Conservation (phyloP, 768 basidiomycete species). For the Tephrocybe rancida region DNA sequence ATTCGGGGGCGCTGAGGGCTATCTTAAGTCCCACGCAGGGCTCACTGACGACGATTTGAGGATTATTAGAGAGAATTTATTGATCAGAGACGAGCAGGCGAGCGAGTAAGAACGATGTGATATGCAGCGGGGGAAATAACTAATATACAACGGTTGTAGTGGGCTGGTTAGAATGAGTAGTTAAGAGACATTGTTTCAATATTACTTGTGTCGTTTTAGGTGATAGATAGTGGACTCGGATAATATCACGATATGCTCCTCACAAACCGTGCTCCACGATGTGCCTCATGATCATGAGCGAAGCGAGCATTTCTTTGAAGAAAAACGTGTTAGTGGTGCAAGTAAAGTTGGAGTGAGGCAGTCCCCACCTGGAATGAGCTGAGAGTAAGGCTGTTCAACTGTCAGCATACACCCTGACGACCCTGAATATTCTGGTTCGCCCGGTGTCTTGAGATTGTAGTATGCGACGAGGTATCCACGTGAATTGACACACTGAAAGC, state of each 20-base stretch:
- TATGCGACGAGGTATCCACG: conserved; percentile 56
- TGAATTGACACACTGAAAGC: conserved; percentile 55
- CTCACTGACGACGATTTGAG: conserved; percentile 33
- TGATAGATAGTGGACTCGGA: too few relatives aligned
- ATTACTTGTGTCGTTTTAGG: too few relatives aligned
- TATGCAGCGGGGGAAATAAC: too few relatives aligned
- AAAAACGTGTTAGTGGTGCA: not conserved
- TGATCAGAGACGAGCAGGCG: too few relatives aligned
- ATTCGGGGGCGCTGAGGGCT: conserved; percentile 38
- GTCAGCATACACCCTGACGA: conserved; percentile 67
- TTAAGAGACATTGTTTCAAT: too few relatives aligned
- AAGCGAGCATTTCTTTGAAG: conserved; percentile 9
- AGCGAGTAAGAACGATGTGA: not conserved
- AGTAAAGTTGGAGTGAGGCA: not conserved
- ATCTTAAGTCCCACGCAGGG: conserved; percentile 29
- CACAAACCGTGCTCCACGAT: conserved; percentile 7
- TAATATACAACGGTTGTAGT: too few relatives aligned
- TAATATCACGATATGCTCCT: not conserved
- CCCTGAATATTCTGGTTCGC: conserved; percentile 52
- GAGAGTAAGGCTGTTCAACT: conserved; percentile 60
- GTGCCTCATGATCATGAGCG: conserved; percentile 15
- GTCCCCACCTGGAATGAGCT: conserved; percentile 67
- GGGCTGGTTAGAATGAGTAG: too few relatives aligned
- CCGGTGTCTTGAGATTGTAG: conserved; percentile 57
- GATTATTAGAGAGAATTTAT: conserved; percentile 4